phyloP scores from a whole-genome alignment of 495 filamentous ascomycete species.

The Neurospora sp. region DNA sequence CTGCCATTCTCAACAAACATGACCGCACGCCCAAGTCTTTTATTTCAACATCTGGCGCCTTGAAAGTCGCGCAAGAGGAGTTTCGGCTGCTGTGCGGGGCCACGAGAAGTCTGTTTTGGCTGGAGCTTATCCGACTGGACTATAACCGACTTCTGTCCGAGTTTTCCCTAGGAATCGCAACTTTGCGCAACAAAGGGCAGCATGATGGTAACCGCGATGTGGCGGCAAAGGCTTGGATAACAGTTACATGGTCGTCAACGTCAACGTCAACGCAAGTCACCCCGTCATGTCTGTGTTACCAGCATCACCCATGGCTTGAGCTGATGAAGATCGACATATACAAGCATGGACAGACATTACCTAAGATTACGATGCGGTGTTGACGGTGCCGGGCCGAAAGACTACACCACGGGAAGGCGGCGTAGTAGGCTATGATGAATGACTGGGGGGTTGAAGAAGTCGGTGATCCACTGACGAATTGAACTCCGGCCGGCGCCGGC shows the following conservation, averaged over 20 bases:
- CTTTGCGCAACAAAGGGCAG: background rate
- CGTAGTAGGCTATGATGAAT: background rate
- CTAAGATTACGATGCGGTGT: background rate
- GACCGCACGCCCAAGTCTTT: background rate
- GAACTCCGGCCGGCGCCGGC: background rate
- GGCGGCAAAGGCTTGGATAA: background rate
- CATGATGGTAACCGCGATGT: background rate
- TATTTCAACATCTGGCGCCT: background rate
- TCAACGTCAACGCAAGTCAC: background rate
- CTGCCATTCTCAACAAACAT: constrained; percentile 4
- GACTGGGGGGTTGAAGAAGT: background rate
- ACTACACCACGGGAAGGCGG: background rate
- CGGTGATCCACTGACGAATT: background rate
- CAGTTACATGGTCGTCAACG: background rate
- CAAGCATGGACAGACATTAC: background rate
- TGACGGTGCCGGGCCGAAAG: background rate
- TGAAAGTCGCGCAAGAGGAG: background rate
- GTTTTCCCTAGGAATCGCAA: background rate
- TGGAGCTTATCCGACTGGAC: background rate
- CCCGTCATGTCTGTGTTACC: background rate
- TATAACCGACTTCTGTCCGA: background rate
- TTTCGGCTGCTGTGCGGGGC: background rate
- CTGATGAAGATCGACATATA: background rate
- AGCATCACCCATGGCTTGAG: background rate
- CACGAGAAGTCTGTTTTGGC: background rate